Evolutionary conservation across 2,329 filamentous ascomycete species (phyloP), one percentile per base, ranked within the genome.

Genomic region (Botryotinia globosa): DNA sequence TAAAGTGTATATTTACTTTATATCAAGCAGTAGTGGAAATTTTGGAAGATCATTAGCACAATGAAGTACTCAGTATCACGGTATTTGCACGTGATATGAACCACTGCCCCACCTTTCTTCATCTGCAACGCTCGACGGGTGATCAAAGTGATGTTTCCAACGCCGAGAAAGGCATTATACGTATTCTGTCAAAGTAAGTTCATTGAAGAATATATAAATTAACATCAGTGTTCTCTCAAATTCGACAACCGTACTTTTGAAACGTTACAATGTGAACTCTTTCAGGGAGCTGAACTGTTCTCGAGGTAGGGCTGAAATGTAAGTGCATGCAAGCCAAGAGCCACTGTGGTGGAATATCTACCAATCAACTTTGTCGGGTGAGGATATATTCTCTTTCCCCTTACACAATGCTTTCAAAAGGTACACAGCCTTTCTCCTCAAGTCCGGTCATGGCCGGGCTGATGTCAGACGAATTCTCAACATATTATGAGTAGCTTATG

Each of bases 401-500:
- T 51, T 66, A 7, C 63, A 39, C 7, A 39, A 66, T 20, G 12
- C 5, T n/a, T 63, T 29, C 2, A 14, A 51, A 51, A 16, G 22
- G 32, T 66, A 45, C 22, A 51, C 63, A 51, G 44, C 45, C 63
- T 20, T 42, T 22, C 18, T n/a, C 25, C 22, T 65, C 29, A 65
- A 54, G 45, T 67, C 64, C 45, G 64, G 64, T 12, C 63, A 67
- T 67, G 64, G 29, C 48, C 64, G 25, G 45, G 64, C 64, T 67
- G 64, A 67, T 67, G 64, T 67, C 64, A 67, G 64, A 54, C 45
- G 14, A 37, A 34, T 32, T 37, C 14, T 54, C 32, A 18, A 67
- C 34, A 67, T 42, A 51, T 67, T 67, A 67, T 67, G 45, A 42
- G 9, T 10, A 51, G 32, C 25, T n/a, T 39, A 67, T 67, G 25